Conservation (phyloP, 768 basidiomycete species). For the Pleurotus djamor region DNA sequence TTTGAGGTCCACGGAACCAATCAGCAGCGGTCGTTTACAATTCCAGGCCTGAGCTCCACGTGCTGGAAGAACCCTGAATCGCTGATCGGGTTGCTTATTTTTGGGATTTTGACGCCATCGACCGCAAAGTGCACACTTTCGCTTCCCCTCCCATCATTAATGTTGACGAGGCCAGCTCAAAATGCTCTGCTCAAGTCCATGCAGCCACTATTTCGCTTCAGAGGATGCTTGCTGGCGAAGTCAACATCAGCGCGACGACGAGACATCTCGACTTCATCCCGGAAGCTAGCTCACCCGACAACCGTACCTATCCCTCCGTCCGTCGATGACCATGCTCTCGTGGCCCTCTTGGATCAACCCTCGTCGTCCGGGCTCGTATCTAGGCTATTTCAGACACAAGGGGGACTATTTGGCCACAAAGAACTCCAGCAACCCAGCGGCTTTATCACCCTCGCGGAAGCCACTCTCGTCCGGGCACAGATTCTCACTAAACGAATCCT, state of each 20-base stretch:
- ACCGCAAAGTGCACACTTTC: background rate
- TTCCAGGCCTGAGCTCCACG: background rate
- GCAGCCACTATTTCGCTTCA: conserved; percentile 33
- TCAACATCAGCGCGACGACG: conserved; percentile 16
- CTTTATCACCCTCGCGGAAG: conserved; percentile 70
- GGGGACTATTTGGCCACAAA: conserved; percentile 86
- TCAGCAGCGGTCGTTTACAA: background rate
- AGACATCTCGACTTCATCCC: conserved; percentile 11
- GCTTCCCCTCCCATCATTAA: conserved; percentile 18
- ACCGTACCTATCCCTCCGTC: conserved; percentile 54
- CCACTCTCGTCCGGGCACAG: conserved; percentile 79
- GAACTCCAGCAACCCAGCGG: conserved; percentile 66
- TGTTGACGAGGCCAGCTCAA: conserved; percentile 41
- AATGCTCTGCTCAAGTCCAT: conserved; percentile 37
- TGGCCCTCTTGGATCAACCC: conserved; percentile 73
- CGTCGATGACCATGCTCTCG: conserved; percentile 61
- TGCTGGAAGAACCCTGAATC: too few species aligned
- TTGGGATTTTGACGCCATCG: conserved; percentile 3
- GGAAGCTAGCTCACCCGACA: conserved; percentile 15
- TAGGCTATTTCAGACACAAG: conserved; percentile 24
- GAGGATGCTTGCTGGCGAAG: conserved; percentile 37
- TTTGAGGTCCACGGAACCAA: background rate
- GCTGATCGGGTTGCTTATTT: conserved; percentile 1
- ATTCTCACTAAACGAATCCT: conserved; percentile 84
- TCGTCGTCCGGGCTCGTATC: conserved; percentile 39